Evolutionary conservation across 345 rosid species (phyloP).

Genomic region (Gossypium raimondii): DNA sequence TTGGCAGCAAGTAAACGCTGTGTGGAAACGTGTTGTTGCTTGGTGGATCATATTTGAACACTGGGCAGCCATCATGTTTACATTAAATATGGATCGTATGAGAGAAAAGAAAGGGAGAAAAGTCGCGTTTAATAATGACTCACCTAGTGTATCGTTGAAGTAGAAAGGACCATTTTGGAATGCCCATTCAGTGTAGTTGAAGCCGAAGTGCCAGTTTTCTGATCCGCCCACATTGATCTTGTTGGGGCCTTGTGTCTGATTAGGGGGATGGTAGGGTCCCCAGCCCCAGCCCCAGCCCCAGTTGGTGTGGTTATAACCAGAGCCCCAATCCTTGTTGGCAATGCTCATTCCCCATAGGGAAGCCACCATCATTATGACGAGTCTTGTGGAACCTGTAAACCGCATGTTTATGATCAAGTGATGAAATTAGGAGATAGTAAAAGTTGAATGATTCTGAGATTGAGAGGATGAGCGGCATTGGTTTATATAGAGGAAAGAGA

Average conservation of each 20-base stretch:
- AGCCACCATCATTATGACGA: neutral
- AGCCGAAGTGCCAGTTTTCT: conserved; percentile 55
- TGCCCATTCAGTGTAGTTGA: conserved; percentile 61
- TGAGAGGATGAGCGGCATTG: no score
- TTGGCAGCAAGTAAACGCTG: no score
- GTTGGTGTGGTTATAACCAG: neutral
- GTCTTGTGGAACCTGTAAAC: no score
- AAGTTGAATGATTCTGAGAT: no score
- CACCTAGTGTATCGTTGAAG: conserved; percentile 61
- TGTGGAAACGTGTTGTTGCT: no score
- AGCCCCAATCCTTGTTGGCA: conserved; percentile 17
- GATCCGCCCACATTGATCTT: conserved; percentile 63
- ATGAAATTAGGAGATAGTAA: neutral
- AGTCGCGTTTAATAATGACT: conserved; percentile 6
- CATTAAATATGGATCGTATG: no score
- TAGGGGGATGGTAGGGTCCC: conserved; percentile 13
- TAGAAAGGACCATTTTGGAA: conserved; percentile 47
- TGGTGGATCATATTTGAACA: no score
- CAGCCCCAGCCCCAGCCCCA: conserved; percentile 18
- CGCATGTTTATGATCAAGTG: no score
- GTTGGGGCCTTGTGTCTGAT: conserved; percentile 23
- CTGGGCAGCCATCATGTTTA: no score
- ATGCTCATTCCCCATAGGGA: conserved; percentile 23
- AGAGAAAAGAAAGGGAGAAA: neutral
- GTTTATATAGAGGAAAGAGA: no score